A percentile compares a stretch with the other conserved stretches of the same genome.
Conservation (phyloP, 805 yeast species). For the Lipomyces lipofer region DNA sequence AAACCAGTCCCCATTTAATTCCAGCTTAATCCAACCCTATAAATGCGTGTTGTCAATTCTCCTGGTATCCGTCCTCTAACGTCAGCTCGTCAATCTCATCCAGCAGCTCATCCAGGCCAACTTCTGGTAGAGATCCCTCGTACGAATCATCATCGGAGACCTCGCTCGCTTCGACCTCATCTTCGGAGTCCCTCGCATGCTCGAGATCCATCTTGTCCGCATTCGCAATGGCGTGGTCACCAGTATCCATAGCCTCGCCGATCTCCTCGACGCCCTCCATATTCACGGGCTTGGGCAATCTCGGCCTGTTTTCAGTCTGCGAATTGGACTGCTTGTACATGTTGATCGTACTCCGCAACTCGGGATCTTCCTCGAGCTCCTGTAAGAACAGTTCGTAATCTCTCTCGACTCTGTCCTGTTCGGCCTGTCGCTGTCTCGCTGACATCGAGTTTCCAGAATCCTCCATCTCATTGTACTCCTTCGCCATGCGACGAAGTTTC, state of each 20-base stretch:
- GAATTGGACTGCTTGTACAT: slow-evolving; percentile 65
- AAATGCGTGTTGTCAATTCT: neutral
- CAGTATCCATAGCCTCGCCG: slow-evolving; percentile 24
- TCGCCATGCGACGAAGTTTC: slow-evolving; percentile 97
- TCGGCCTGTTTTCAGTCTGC: slow-evolving; percentile 27
- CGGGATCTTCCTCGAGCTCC: slow-evolving; percentile 95
- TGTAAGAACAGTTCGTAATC: slow-evolving; percentile 95
- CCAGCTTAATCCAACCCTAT: neutral
- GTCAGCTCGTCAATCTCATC: slow-evolving; percentile 96
- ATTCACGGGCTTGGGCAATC: slow-evolving; percentile 6
- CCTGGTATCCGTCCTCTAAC: slow-evolving; percentile 52
- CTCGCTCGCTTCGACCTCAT: slow-evolving; percentile 12
- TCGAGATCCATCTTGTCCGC: neutral
- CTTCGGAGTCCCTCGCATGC: slow-evolving; percentile 1
- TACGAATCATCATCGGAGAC: slow-evolving; percentile 30
- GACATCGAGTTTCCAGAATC: slow-evolving; percentile 51
- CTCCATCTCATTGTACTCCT: slow-evolving; percentile 84
- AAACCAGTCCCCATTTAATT: neutral
- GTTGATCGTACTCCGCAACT: slow-evolving; percentile 86
- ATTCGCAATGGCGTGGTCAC: slow-evolving; percentile 14
- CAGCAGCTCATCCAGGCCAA: slow-evolving; percentile 86
- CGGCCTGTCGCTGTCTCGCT: slow-evolving; percentile 56
- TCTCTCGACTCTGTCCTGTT: slow-evolving; percentile 85
- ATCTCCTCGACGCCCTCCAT: slow-evolving; percentile 19
- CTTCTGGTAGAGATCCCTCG: slow-evolving; percentile 54